Conservation (phyloP, 805 yeast genomes). For the Yamadazyma laniorum region DNA sequence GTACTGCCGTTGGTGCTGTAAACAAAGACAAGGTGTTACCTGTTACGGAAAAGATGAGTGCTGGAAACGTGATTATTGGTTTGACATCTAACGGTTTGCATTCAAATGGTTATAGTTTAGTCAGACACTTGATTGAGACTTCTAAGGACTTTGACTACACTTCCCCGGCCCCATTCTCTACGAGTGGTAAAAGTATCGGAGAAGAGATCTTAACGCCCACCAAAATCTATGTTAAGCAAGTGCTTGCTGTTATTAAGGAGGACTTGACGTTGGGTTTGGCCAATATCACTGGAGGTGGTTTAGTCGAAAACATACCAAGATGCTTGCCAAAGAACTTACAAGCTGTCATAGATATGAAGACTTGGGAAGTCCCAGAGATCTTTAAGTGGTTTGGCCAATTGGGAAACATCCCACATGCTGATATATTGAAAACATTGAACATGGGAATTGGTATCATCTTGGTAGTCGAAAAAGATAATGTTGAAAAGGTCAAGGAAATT, state of each 20-base stretch:
- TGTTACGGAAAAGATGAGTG: conserved; percentile 58
- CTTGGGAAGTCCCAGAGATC: conserved; percentile 84
- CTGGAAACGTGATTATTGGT: conserved; percentile 84
- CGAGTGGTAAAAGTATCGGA: conserved; percentile 67
- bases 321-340: conserved; percentile 79
- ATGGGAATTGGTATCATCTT: conserved; percentile 97
- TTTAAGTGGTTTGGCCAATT: conserved; percentile 92
- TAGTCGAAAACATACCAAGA: conserved; percentile 94
- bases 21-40: conserved; percentile 74
- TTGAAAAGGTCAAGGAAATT: conserved; percentile 49
- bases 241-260: conserved; percentile 69
- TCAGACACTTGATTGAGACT: conserved; percentile 85
- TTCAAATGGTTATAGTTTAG: conserved; percentile 94
- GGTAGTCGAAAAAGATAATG: conserved; percentile 72
- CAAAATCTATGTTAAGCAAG: conserved; percentile 88
- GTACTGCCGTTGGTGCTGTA: conserved; percentile 98
- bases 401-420: conserved; percentile 85
- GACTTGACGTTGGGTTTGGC: conserved; percentile 82
- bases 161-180: conserved; percentile 82
- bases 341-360: conserved; percentile 74
- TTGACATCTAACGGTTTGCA: conserved; percentile 90
- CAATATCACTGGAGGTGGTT: conserved; percentile 98
- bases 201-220: conserved; percentile 88
- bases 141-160: conserved; percentile 69
- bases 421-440: conserved; percentile 87